Evolutionary conservation across 331 rosid species (phyloP), one percentile per base, ranked within the genome.

Genomic region (Quercus tomentella): DNA sequence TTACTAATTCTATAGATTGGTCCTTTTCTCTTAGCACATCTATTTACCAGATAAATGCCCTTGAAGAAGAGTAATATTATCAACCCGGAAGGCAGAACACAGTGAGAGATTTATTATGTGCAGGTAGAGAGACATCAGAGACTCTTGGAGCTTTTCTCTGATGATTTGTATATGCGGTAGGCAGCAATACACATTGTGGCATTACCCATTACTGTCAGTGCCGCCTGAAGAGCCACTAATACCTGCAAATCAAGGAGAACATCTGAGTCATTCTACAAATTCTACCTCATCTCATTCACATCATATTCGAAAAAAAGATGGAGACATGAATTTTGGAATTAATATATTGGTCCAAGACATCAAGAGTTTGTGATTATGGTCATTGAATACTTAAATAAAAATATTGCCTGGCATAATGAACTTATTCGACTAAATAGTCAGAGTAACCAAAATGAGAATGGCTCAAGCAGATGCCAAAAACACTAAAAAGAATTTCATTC

Each of bases 201-300:
- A 67, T 96, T 93, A 72, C 99, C 99, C 72, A 90, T 67, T n/a
- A 89, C 90, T 54, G 99, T 96, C 51, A 96, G 84, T 41, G 94
- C 96, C 18, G 94, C 99, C 84, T 96, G 98, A 82, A 96, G 90
- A 82, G 94, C 98, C 83, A 96, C 99, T 92, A 96, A 77, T 61
- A 91, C 97, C 99, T 96, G 70, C 87, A 91, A 80, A 16, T 80
- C 87, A 87, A 51, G 28, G 74, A 21, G 57, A 79, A 33, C 80
- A 41, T 16, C 78, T 12, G 67, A 63, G 76, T 83, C 76, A 80
- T 74, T 57, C 76, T 70, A 35, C 33, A 18, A 43, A 30, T 25
- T 70, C 77, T 67, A 25, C 56, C 57, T 41, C 69, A 77, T 63
- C 71, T 70, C 57, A 72, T 76, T 81, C 70, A n/a, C 22, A 57